phyloP scores from a whole-genome alignment of 257 asterid species.

The Cordia subcordata region DNA sequence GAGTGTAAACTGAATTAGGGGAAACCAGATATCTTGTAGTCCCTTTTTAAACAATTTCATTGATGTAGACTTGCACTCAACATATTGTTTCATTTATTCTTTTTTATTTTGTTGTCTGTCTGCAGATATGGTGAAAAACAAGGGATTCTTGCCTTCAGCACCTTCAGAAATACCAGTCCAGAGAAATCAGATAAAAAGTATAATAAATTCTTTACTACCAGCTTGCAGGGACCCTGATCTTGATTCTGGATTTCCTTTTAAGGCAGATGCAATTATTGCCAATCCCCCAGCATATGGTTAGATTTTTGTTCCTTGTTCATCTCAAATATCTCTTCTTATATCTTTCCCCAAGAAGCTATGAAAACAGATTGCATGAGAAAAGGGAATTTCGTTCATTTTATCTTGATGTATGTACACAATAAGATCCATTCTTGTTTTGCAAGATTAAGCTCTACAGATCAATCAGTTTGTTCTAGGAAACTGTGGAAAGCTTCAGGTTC shows the following conservation, averaged over 20 bases:
- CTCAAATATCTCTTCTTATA: not conserved
- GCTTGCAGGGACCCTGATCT: slow-evolving; percentile 88
- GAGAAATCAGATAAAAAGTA: slow-evolving; percentile 81
- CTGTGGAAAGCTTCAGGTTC: too few relatives aligned
- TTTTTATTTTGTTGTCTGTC: slow-evolving; percentile 15
- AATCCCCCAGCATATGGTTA: slow-evolving; percentile 88
- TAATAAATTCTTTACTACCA: slow-evolving; percentile 73
- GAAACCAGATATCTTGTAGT: not conserved
- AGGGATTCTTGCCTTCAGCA: slow-evolving; percentile 97
- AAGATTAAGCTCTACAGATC: too few relatives aligned
- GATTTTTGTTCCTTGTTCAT: slow-evolving; percentile 15
- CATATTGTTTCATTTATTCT: slow-evolving; percentile 8
- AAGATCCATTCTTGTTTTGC: too few relatives aligned
- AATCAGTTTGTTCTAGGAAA: too few relatives aligned
- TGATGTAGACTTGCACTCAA: not conserved
- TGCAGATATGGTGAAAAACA: slow-evolving; percentile 96
- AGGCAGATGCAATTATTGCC: slow-evolving; percentile 92
- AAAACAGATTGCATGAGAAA: too few relatives aligned
- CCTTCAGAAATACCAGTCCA: slow-evolving; percentile 92
- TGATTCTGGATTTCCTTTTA: slow-evolving; percentile 79
- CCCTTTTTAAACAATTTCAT: not conserved
- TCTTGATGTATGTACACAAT: too few relatives aligned
- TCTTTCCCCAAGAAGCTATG: too few relatives aligned
- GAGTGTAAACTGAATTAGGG: not conserved
- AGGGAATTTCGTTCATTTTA: not conserved